Evolutionary conservation across 768 basidiomycete genomes (phyloP).

Genomic region (Phylloporus sp.): DNA sequence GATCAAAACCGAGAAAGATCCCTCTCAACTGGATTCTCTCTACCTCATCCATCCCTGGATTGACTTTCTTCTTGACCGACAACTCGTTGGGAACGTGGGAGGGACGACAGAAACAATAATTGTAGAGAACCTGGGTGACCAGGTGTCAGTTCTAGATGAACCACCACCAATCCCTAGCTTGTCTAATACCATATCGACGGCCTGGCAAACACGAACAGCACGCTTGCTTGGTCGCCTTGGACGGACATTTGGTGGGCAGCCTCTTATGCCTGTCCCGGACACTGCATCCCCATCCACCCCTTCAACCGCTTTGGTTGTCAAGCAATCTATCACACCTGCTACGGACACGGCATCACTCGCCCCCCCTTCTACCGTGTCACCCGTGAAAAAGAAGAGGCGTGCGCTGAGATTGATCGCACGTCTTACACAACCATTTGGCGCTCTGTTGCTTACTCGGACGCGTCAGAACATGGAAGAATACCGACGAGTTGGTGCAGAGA

Average conservation of each 20-base stretch:
- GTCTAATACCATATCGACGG: too few species aligned
- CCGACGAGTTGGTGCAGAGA: neutral
- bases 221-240: neutral
- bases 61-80: conserved; percentile 7
- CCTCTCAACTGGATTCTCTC: neutral
- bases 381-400: neutral
- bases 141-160: neutral
- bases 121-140: neutral
- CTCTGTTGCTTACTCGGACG: neutral
- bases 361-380: neutral
- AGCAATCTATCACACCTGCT: too few species aligned
- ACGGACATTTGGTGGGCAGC: too few species aligned
- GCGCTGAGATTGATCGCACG: neutral
- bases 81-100: neutral
- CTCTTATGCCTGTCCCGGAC: too few species aligned
- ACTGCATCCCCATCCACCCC: too few species aligned
- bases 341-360: neutral
- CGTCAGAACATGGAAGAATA: neutral
- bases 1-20: conserved; percentile 6
- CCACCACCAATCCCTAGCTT: neutral
- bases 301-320: too few species aligned
- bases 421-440: neutral
- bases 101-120: too few species aligned
- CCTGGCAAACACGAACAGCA: neutral
- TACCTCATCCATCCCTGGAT: conserved; percentile 14